phyloP scores from a whole-genome alignment of 805 yeast genomes.

The Osmozyma mogii region DNA sequence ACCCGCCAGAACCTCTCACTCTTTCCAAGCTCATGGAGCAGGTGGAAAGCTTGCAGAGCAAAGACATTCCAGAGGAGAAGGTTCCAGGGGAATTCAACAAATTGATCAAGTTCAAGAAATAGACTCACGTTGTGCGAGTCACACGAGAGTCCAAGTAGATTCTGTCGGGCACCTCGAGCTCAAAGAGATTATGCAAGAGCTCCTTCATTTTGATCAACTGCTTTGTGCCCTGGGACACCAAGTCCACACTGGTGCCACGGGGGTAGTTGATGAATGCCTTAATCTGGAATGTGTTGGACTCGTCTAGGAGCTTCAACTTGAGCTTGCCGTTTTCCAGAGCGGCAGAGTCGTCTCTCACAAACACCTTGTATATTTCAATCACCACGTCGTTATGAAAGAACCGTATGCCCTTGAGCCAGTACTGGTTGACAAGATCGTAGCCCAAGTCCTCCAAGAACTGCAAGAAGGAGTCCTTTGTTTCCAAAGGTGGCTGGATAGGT shows the following conservation, averaged over 20 bases:
- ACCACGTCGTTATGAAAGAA: constrained; percentile 55
- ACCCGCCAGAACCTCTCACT: constrained; percentile 16
- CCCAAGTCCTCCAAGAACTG: constrained; percentile 57
- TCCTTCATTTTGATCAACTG: constrained; percentile 55
- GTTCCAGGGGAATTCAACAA: too few relatives aligned
- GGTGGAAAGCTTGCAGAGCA: constrained; percentile 5
- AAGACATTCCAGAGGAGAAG: too few relatives aligned
- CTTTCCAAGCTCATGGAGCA: constrained; percentile 9
- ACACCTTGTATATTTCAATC: constrained; percentile 49
- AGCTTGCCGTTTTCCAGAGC: constrained; percentile 17
- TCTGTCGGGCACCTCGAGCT: constrained; percentile 69
- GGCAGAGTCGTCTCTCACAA: constrained; percentile 26
- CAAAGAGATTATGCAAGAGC: constrained; percentile 60
- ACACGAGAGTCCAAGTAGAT: constrained; percentile 75
- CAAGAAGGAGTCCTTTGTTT: constrained; percentile 30
- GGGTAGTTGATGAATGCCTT: constrained; percentile 66
- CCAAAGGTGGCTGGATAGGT: not conserved
- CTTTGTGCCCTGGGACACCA: constrained; percentile 55
- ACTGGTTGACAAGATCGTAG: constrained; percentile 55
- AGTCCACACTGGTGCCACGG: constrained; percentile 67
- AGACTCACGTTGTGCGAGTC: constrained; percentile 5
- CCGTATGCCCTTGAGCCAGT: constrained; percentile 52
- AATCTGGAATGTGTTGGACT: constrained; percentile 50
- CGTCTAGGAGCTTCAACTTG: constrained; percentile 36
- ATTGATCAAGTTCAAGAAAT: too few relatives aligned